Evolutionary conservation across 352 stramenopile species (phyloP).

Genomic region (Globisporangium parvum): DNA sequence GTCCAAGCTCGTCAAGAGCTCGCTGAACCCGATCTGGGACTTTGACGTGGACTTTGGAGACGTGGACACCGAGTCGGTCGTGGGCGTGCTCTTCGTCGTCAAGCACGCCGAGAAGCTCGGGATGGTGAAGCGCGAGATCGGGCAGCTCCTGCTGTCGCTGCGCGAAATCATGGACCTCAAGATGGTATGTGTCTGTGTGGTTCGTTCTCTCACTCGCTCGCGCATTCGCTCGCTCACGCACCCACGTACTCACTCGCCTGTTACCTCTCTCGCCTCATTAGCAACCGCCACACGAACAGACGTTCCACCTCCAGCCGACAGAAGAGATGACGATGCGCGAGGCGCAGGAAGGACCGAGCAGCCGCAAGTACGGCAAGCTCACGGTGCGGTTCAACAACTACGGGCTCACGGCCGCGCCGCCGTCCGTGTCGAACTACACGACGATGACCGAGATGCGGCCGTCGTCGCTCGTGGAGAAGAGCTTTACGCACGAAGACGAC

Average conservation of each 20-base stretch:
- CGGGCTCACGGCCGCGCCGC: constrained; percentile 24
- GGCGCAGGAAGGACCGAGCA: constrained; percentile 33
- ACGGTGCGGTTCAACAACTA: constrained; percentile 67
- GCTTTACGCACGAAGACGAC: constrained; percentile 67
- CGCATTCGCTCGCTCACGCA: background rate
- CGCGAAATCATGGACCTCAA: constrained; percentile 70
- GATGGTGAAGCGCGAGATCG: constrained; percentile 69
- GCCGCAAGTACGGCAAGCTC: constrained; percentile 63
- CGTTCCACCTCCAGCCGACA: constrained; percentile 52
- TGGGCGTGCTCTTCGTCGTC: constrained; percentile 64
- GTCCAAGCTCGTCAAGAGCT: constrained; percentile 57
- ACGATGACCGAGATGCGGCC: constrained; percentile 41
- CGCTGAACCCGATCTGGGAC: constrained; percentile 78
- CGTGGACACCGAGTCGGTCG: constrained; percentile 55
- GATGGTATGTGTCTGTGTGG: constrained; percentile 28
- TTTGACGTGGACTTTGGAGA: constrained; percentile 79
- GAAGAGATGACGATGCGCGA: constrained; percentile 51
- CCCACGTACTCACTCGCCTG: background rate
- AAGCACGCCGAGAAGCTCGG: constrained; percentile 69
- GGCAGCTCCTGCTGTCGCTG: constrained; percentile 55
- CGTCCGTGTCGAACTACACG: constrained; percentile 41
- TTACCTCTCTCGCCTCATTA: constrained; percentile 11
- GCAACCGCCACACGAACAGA: constrained; percentile 52
- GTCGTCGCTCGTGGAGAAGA: constrained; percentile 37
- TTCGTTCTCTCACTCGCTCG: background rate